Evolutionary conservation across 2,329 filamentous ascomycete genomes (phyloP), one percentile per base, ranked within the genome.

Genomic region (Celoporthe dispersa): DNA sequence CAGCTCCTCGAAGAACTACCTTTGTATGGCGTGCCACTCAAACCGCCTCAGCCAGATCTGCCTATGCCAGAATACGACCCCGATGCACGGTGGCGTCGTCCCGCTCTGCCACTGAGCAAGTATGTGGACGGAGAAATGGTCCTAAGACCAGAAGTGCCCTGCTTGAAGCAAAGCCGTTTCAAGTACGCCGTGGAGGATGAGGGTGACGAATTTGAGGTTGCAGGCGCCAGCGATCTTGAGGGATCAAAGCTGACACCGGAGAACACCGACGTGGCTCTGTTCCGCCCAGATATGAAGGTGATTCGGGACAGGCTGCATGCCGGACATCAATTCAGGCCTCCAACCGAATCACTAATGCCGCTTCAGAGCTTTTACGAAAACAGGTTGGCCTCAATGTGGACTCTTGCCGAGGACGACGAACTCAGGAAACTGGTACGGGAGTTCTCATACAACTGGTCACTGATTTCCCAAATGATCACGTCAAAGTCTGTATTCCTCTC

Each of bases 371-470:
- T 98, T 81, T 98, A 97, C 76, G 95, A 99, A 79, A 91, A 88
- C 72, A 88, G 96, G 53, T 89, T 87, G 67, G 91, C 94, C 1
- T 98, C 96, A 3, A 94, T 98, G 77, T 99, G 96, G 96, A 93
- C 94, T 0, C 87, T 89, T 77, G 85, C 91, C 2, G 96, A 99
- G 78, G 96, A 99, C 74, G 94, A 98, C 75, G 94, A 97, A 79
- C 84, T 99, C 8, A 91, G 93, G 67, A 87, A 86, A 61, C 85
- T 97, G 55, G 96, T 98, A 25, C 92, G 94, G 75, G 94, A 98
- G 73, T 97, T 96, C 77, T 94, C 94, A 0, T 98, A 98, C 83
- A 99, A 99, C 76, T 99, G 96, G 96, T 97, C 94, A 3, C 85
- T 99, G 6, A 97, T 98, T 67, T 93, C 94, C 1, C 92, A 89